Evolutionary conservation across 129 eudicot species (phyloP), one percentile per base, ranked within the genome.

Genomic region (Centrapalus pauciflorus): DNA sequence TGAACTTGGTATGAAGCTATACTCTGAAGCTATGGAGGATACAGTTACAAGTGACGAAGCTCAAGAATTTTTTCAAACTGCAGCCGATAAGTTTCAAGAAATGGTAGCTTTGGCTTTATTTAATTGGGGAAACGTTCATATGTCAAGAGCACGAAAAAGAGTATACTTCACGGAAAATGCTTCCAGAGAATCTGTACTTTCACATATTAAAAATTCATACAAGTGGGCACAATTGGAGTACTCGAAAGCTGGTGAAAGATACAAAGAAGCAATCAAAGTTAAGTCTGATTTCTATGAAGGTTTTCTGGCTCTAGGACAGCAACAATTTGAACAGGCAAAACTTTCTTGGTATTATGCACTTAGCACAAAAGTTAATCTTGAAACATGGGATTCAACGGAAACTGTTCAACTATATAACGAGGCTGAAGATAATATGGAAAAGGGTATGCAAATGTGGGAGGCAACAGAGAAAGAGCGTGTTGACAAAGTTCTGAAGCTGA

Each of bases 1-100:
- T 62, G 93, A 94, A 68, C 70, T 82, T 23, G 99, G 92, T 23
- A 83, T 86, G 83, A 86, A 94, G 83, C 66, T 83, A 20, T 86
- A 86, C 73, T 82, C 93, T 0, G 99, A 94, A 73, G 99, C 96
- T 19, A 80, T 94, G 86, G 99, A 94, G 60, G 99, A 94, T 66
- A 69, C 82, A 0, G 83, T 89, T 26, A 84, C 93, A 5, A 89
- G 95, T 73, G 89, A 86, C 16, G 96, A 84, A 65, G 90, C 93
- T 66, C 95, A 86, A 77, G 88, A 66, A 3, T 51, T 71, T 40
- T 89, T 89, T 43, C 55, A 71, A 37, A 40, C 49, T 40, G 99
- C 99, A 13, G 85, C 84, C n/a, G 84, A 86, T 21, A 89, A 82
- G 65, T 94, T 94, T 70, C 95, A 89, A 59, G 99, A 94, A 63